phyloP scores from a whole-genome alignment of 768 basidiomycete genomes.

The Russula foetens region DNA sequence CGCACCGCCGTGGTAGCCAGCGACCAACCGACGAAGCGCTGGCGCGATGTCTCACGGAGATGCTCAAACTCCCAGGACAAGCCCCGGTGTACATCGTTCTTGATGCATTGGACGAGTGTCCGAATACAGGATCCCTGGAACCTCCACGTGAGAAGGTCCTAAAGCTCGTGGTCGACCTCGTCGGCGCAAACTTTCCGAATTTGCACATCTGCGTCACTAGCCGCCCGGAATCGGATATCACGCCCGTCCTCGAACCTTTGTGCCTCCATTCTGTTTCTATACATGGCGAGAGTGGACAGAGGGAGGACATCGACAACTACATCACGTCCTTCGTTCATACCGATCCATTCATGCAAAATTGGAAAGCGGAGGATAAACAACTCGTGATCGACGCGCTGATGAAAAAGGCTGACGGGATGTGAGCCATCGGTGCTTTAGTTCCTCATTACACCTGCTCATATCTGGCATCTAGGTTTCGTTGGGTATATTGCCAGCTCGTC shows the following conservation, averaged over 20 bases:
- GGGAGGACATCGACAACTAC: not conserved
- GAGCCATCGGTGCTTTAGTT: not conserved
- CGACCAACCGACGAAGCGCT: not conserved
- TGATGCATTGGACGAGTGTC: constrained; percentile 1
- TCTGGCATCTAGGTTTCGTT: not conserved
- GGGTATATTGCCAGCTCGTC: not conserved
- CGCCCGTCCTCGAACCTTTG: not conserved
- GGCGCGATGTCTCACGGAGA: not conserved
- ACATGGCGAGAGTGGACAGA: not conserved
- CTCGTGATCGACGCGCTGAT: not conserved
- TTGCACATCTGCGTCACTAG: not conserved
- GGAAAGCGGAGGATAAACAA: not conserved
- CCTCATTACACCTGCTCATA: not conserved
- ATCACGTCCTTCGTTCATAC: not conserved
- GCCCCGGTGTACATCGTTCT: not conserved
- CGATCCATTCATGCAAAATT: not conserved
- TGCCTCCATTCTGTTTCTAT: not conserved
- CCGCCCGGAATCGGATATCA: not conserved
- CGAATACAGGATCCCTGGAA: not conserved
- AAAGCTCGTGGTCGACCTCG: not conserved
- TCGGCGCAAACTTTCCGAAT: not conserved
- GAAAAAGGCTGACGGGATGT: not conserved
- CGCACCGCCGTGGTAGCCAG: not conserved
- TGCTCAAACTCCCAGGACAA: not conserved
- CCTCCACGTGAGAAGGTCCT: not conserved